phyloP scores from a whole-genome alignment of 2,329 filamentous ascomycete species.

The Pestalotiopsis sp. region DNA sequence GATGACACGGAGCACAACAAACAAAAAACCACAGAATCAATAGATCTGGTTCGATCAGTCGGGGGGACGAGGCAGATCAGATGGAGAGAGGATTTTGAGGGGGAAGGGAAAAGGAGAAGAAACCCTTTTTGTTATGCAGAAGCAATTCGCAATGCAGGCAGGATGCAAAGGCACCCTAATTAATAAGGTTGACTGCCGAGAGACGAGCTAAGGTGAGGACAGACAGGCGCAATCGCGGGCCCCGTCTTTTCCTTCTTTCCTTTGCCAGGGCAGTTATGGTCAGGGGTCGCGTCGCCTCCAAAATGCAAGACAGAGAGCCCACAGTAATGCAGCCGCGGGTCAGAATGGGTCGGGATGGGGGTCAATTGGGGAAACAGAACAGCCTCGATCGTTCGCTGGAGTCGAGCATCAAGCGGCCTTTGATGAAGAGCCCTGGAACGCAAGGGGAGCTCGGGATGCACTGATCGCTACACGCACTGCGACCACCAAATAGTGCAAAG shows the following conservation, averaged over 20 bases:
- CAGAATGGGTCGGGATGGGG: not conserved
- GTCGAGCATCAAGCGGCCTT: not conserved
- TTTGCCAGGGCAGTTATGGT: not conserved
- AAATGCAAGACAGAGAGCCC: not conserved
- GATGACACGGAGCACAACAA: not conserved
- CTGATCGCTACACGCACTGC: not conserved
- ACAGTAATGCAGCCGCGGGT: not conserved
- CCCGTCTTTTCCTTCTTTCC: not conserved
- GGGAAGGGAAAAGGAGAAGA: not conserved
- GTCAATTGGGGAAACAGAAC: slow-evolving; percentile 5
- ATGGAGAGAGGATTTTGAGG: not conserved
- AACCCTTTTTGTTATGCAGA: not conserved
- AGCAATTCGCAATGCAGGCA: not conserved
- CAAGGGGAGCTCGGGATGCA: not conserved
- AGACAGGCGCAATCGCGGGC: not conserved
- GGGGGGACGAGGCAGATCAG: not conserved
- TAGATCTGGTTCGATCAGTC: not conserved
- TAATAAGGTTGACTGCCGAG: not conserved
- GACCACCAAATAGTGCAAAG: not conserved
- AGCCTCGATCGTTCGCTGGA: slow-evolving; percentile 4
- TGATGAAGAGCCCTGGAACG: not conserved
- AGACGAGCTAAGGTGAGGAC: not conserved
- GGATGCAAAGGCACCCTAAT: not conserved
- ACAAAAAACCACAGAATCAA: not conserved
- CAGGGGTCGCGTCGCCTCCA: not conserved